Percentiles rank a stretch among this genome's conserved stretches.
These are phyloP conservation scores for Staphylotrichum longicolle DNA, from an alignment of 495 filamentous ascomycete species.

Conservation along the genomic window DNA sequence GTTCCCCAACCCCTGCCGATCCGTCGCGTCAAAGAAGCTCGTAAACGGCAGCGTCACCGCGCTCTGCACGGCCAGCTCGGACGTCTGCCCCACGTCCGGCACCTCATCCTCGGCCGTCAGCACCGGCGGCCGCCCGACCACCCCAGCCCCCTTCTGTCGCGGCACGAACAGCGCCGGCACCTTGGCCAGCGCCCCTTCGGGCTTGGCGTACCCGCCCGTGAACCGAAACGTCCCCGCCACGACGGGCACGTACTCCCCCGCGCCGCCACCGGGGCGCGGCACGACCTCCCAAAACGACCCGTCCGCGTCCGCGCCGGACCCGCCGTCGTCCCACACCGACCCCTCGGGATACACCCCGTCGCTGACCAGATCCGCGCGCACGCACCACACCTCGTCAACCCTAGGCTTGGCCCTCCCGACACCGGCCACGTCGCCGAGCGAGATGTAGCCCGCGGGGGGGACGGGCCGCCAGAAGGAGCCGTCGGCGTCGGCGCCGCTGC, in stretches of 20 bases:
- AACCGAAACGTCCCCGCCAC: conserved; percentile 6
- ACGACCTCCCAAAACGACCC: conserved; percentile 9
- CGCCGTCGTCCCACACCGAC: conserved; percentile 6
- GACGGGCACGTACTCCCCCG: conserved; percentile 3
- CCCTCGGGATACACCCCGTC: neutral
- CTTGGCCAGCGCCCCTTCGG: neutral
- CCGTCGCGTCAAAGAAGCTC: conserved; percentile 2
- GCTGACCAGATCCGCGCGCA: conserved; percentile 10
- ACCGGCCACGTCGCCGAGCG: conserved; percentile 8
- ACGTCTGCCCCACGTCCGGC: conserved; percentile 4
- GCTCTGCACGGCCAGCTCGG: neutral
- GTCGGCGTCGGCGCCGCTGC: neutral
- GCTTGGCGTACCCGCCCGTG: neutral
- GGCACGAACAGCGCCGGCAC: conserved; percentile 3
- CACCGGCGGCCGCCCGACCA: neutral
- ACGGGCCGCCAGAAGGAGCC: conserved; percentile 12
- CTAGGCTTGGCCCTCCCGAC: neutral
- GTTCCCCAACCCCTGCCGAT: conserved; percentile 2
- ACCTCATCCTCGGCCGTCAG: neutral
- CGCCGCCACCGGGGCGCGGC: neutral
- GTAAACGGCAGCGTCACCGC: conserved; percentile 11
- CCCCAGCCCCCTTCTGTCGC: too few species aligned
- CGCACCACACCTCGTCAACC: conserved; percentile 8
- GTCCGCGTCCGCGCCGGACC: conserved; percentile 4
- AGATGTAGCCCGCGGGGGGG: conserved; percentile 1